phyloP scores from a whole-genome alignment of 805 yeast species.

The Yamadazyma philogaea region DNA sequence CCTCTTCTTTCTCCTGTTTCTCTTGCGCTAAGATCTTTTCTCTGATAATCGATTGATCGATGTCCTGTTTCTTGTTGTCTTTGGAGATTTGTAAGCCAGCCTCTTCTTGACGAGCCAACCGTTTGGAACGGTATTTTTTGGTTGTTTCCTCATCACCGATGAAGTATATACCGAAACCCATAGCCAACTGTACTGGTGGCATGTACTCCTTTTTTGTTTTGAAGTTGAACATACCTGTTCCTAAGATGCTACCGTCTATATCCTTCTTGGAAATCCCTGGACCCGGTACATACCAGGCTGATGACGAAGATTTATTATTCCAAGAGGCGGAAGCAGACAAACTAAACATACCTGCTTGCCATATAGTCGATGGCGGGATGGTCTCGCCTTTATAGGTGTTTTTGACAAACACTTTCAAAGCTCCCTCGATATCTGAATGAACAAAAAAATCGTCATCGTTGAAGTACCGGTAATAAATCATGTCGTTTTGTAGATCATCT shows the following conservation, averaged over 20 bases:
- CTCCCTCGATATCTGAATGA: slow-evolving; percentile 68
- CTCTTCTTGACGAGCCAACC: slow-evolving; percentile 32
- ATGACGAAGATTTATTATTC: slow-evolving; percentile 77
- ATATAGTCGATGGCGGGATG: slow-evolving; percentile 80
- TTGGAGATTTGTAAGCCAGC: slow-evolving; percentile 36
- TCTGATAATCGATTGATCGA: slow-evolving; percentile 21
- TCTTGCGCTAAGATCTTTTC: slow-evolving; percentile 14
- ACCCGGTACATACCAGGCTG: slow-evolving; percentile 85
- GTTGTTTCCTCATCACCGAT: slow-evolving; percentile 58
- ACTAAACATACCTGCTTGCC: slow-evolving; percentile 88
- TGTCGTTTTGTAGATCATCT: slow-evolving; percentile 74
- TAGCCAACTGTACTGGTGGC: slow-evolving; percentile 78
- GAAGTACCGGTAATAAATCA: slow-evolving; percentile 75
- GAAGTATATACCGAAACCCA: slow-evolving; percentile 89
- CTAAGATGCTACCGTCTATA: slow-evolving; percentile 53
- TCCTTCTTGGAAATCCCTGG: slow-evolving; percentile 68
- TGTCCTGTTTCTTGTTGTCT: slow-evolving; percentile 36
- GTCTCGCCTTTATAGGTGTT: slow-evolving; percentile 70
- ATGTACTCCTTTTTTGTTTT: slow-evolving; percentile 55
- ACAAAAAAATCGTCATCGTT: slow-evolving; percentile 71
- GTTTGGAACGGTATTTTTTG: slow-evolving; percentile 22
- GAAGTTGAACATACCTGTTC: slow-evolving; percentile 59
- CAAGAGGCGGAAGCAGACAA: slow-evolving; percentile 82
- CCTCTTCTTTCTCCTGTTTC: slow-evolving; percentile 9
- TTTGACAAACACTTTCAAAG: slow-evolving; percentile 74